Percentiles rank a stretch among this genome's conserved stretches.
Conservation (phyloP, 768 basidiomycete species). For the Calvatia gigantea region DNA sequence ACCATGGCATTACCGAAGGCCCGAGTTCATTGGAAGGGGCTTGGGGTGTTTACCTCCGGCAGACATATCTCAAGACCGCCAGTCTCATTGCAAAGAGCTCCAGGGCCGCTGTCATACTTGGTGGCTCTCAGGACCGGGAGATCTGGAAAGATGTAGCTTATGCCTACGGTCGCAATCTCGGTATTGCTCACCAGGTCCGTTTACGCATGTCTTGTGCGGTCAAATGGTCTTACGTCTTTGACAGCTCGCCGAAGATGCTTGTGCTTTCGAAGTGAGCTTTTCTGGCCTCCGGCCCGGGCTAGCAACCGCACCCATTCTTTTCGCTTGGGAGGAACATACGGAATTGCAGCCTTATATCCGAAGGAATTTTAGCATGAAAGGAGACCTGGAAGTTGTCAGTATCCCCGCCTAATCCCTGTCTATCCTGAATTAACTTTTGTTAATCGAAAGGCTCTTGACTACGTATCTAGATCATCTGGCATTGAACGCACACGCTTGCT, state of each 20-base stretch:
- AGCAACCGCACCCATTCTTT: constrained; percentile 81
- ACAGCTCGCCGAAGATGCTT: constrained; percentile 56
- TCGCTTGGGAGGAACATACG: constrained; percentile 82
- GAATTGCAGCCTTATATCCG: constrained; percentile 73
- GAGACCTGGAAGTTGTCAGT: constrained; percentile 78
- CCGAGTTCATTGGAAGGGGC: constrained; percentile 37
- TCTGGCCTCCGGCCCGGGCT: constrained; percentile 26
- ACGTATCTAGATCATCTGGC: constrained; percentile 68
- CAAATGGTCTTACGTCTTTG: constrained; percentile 5
- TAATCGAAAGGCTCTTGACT: constrained; percentile 53
- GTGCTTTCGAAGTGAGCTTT: constrained; percentile 59
- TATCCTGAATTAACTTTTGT: background rate
- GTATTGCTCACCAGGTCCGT: constrained; percentile 65
- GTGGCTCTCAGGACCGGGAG: constrained; percentile 75
- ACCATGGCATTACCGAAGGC: constrained; percentile 25
- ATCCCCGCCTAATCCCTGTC: background rate
- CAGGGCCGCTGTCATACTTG: constrained; percentile 82
- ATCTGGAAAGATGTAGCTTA: constrained; percentile 88
- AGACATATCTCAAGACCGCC: constrained; percentile 81
- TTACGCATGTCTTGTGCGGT: background rate
- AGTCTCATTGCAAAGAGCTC: constrained; percentile 88
- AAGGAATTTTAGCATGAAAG: constrained; percentile 70
- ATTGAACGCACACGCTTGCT: constrained; percentile 76
- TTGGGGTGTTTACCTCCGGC: constrained; percentile 71
- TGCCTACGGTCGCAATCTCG: constrained; percentile 85